phyloP scores from a whole-genome alignment of 345 rosid genomes.

The Lepidium aucheri region DNA sequence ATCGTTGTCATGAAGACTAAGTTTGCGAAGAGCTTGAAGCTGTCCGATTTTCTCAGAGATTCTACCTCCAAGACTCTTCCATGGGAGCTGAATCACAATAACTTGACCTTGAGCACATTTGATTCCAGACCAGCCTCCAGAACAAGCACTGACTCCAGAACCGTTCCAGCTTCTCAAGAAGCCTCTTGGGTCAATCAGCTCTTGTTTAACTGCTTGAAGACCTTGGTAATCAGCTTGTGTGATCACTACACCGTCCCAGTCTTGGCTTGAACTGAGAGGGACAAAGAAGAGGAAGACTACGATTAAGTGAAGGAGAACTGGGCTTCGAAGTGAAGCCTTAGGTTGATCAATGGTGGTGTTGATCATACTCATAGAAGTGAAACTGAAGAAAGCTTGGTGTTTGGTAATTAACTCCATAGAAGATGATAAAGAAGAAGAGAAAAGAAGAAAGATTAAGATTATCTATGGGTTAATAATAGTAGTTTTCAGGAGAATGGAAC shows the following conservation, averaged over 20 bases:
- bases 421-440: conserved; percentile 10
- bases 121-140: conserved; percentile 91
- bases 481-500: conserved; percentile 24
- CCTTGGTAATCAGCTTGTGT: conserved; percentile 66
- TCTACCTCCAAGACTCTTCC: conserved; percentile 78
- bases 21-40: conserved; percentile 68
- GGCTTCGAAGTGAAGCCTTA: conserved; percentile 17
- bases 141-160: conserved; percentile 61
- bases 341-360: conserved; percentile 15
- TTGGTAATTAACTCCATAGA: not conserved
- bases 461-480: not conserved
- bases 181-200: conserved; percentile 60
- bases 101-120: conserved; percentile 91
- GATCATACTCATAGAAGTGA: not conserved
- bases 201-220: conserved; percentile 68
- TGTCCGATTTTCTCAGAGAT: conserved; percentile 78
- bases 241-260: conserved; percentile 71
- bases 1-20: conserved; percentile 78
- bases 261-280: conserved; percentile 30
- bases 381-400: not conserved
- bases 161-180: conserved; percentile 74
- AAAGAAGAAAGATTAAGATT: not conserved
- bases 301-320: conserved; percentile 13
- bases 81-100: conserved; percentile 81
- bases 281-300: conserved; percentile 2